Evolutionary conservation across 371 early-diverging fungal species (phyloP).

Genomic region (Lichtheimia ornata): DNA sequence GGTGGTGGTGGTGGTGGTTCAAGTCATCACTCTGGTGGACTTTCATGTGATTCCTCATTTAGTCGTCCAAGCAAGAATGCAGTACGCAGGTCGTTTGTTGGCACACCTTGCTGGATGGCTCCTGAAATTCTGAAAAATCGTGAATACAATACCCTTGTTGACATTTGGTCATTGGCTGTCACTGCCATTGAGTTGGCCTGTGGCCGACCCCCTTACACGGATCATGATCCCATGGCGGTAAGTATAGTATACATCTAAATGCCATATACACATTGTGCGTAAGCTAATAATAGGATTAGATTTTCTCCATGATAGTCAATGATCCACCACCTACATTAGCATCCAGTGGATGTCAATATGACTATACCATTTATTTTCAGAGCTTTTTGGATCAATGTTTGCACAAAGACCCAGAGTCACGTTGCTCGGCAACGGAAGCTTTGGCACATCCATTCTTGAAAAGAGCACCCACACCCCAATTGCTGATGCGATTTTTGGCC

Average conservation of each 20-base stretch:
- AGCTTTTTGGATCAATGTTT: slow-evolving; percentile 48
- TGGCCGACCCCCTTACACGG: slow-evolving; percentile 91
- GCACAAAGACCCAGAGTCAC: slow-evolving; percentile 63
- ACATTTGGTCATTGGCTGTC: slow-evolving; percentile 93
- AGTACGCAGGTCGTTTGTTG: slow-evolving; percentile 56
- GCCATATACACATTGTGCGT: neutral
- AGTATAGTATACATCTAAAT: slow-evolving; percentile 3
- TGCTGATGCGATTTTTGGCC: slow-evolving; percentile 4
- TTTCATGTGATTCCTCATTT: slow-evolving; percentile 7
- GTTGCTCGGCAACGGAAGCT: slow-evolving; percentile 69
- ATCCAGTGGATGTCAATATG: slow-evolving; percentile 16
- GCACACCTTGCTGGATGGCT: slow-evolving; percentile 92
- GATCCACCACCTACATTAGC: slow-evolving; percentile 36
- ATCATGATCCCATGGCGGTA: slow-evolving; percentile 83
- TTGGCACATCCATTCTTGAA: slow-evolving; percentile 64
- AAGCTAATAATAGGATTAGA: slow-evolving; percentile 18
- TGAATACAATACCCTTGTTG: slow-evolving; percentile 76
- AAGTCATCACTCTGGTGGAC: neutral
- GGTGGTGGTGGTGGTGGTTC: too few species aligned
- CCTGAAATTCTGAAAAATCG: slow-evolving; percentile 85
- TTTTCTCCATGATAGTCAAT: slow-evolving; percentile 38
- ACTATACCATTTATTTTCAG: slow-evolving; percentile 17
- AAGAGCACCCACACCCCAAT: slow-evolving; percentile 22
- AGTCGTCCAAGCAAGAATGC: slow-evolving; percentile 25
- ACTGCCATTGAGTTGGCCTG: slow-evolving; percentile 94